Evolutionary conservation across 179 eudicot genomes (phyloP), one percentile per base, ranked within the genome.

Genomic region (Beta corolliflora): DNA sequence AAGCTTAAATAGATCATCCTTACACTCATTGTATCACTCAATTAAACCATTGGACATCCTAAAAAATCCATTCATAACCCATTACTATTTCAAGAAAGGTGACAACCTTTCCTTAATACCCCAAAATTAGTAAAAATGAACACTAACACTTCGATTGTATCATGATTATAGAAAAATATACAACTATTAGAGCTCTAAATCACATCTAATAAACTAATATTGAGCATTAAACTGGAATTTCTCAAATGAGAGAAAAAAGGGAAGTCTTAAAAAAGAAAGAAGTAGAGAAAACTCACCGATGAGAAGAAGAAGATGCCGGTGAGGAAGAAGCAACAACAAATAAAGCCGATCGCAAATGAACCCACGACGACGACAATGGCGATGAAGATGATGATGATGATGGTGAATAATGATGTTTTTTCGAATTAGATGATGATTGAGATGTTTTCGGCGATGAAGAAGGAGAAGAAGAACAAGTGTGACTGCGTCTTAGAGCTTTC

Each of bases 331-430:
- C 92, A 73, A 91, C 96, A 25, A 93, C 87, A 78, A 90, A 88
- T 15, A 94, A 83, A 67, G 92, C 93, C 85, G 98, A 93, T 88
- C 98, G 88, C 92, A 94, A 89, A 73, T 93, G 96, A 84, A 92
- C 85, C 98, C 98, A 94, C 73, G 98, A 91, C 10, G 93, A 89
- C 52, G 94, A 81, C 53, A 78, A 82, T 11, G 84, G 84, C 44
- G 96, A 81, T 31, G 88, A 70, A 31, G 82, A 85, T 0, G 84
- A 50, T 3, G 83, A 79, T 4, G 81, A 80, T 23, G 83, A 81
- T 7, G 82, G 71, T 14, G 83, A 80, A 48, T 9, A 64, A 31
- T 73, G 73, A 64, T 77, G 84, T 50, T 81, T 76, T 76, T 53
- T 76, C 52, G 84, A 69, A 44, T 13, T 76, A 59, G 79, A 86